Conservation (phyloP, 116 monocot genomes). For the Papilionanthe hybrid region DNA sequence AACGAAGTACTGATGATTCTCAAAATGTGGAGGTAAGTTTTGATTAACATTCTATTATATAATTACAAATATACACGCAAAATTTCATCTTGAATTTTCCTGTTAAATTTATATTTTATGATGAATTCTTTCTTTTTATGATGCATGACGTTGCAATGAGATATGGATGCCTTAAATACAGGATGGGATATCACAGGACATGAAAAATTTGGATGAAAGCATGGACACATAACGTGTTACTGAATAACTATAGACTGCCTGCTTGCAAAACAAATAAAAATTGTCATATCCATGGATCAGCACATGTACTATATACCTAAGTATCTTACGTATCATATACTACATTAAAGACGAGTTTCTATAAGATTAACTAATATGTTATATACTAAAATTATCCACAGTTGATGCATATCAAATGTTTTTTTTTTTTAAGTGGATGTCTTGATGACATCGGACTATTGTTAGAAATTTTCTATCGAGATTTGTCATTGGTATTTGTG, state of each 20-base stretch:
- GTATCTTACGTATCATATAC: too few relatives aligned
- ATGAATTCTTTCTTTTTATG: not conserved
- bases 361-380: too few relatives aligned
- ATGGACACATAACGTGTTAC: not conserved
- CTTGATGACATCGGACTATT: too few relatives aligned
- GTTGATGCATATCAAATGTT: too few relatives aligned
- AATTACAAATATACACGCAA: not conserved
- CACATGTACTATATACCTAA: too few relatives aligned
- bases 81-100: not conserved
- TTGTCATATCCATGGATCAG: too few relatives aligned
- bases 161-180: not conserved
- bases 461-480: too few relatives aligned
- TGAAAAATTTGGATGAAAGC: not conserved
- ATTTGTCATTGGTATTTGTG: too few relatives aligned
- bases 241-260: not conserved
- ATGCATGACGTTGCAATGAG: not conserved
- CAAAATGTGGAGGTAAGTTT: slow-evolving; percentile 43
- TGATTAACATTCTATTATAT: not conserved
- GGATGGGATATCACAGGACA: not conserved
- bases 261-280: too few relatives aligned
- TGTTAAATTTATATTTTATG: not conserved
- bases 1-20: slow-evolving; percentile 55
- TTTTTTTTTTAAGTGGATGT: too few relatives aligned
- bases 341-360: too few relatives aligned
- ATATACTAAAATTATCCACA: too few relatives aligned